phyloP scores from a whole-genome alignment of 23 red algal species.

The Gracilaria caudata region DNA sequence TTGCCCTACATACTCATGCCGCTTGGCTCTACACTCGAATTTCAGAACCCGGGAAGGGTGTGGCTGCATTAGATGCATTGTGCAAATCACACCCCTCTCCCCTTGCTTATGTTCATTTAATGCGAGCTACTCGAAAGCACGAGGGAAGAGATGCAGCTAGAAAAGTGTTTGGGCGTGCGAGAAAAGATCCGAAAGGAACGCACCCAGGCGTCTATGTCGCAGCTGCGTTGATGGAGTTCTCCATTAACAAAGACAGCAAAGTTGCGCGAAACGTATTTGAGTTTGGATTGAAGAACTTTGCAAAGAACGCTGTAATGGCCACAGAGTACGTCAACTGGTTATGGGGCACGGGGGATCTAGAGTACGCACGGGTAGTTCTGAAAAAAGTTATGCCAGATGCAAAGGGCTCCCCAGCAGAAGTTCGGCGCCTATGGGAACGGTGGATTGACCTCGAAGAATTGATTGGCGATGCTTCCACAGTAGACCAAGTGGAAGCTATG shows the following conservation, averaged over 20 bases:
- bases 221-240: constrained; percentile 86
- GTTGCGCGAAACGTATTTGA: constrained; percentile 89
- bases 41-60: constrained; percentile 40
- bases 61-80: constrained; percentile 66
- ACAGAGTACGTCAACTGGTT: constrained; percentile 64
- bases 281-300: constrained; percentile 79
- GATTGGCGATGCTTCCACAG: constrained; percentile 56
- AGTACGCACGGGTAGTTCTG: constrained; percentile 56
- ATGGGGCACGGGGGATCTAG: constrained; percentile 69
- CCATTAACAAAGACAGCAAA: constrained; percentile 75
- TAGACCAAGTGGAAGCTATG: constrained; percentile 53
- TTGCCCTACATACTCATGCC: constrained; percentile 58
- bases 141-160: constrained; percentile 73
- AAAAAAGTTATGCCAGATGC: constrained; percentile 72
- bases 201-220: constrained; percentile 70
- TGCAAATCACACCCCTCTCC: constrained; percentile 54
- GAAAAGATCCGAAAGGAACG: constrained; percentile 65
- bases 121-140: constrained; percentile 65
- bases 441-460: constrained; percentile 70
- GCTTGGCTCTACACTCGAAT: constrained; percentile 50
- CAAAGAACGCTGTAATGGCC: constrained; percentile 50
- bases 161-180: constrained; percentile 76
- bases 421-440: constrained; percentile 62
- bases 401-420: constrained; percentile 33
- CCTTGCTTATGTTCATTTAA: constrained; percentile 76